These are phyloP conservation scores for Cucumis melo DNA, from an alignment of 306 rosid genomes.

Conservation along the genomic window DNA sequence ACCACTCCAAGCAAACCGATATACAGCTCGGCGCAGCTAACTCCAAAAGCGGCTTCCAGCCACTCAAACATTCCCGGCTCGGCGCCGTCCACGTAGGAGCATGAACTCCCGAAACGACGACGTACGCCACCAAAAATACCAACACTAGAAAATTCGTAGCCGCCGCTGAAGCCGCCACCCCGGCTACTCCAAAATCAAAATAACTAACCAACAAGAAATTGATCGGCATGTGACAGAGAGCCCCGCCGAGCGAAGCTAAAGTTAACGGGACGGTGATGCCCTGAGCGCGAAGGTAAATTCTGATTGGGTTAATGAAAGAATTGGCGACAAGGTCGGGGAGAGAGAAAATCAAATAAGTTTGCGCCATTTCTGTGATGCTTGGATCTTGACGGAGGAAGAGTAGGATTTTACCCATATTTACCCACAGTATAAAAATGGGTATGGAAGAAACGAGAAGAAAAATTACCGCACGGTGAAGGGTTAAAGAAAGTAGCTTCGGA, in stretches of 20 bases:
- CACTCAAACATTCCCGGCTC: constrained; percentile 42
- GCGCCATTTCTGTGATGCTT: constrained; percentile 33
- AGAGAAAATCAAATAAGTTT: constrained; percentile 38
- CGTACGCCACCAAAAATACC: constrained; percentile 6
- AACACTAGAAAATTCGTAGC: constrained; percentile 43
- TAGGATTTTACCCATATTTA: constrained; percentile 43
- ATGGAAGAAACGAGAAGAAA: constrained; percentile 44
- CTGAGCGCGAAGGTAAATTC: constrained; percentile 87
- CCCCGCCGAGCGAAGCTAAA: constrained; percentile 53
- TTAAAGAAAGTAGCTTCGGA: constrained; percentile 53
- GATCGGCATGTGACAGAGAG: constrained; percentile 38
- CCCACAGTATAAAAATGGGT: constrained; percentile 74
- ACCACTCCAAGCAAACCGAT: constrained; percentile 90
- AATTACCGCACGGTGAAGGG: constrained; percentile 65
- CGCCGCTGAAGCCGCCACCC: constrained; percentile 64
- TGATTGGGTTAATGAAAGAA: constrained; percentile 68
- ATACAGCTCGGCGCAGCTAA: constrained; percentile 82
- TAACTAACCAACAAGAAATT: constrained; percentile 20
- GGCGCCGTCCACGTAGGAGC: constrained; percentile 52
- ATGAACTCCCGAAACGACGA: constrained; percentile 36
- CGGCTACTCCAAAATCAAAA: constrained; percentile 34
- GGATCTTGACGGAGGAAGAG: constrained; percentile 35
- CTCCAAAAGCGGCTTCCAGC: constrained; percentile 57
- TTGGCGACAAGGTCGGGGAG: constrained; percentile 82
- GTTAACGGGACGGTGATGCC: constrained; percentile 64